A percentile compares a stretch with the other conserved stretches of the same genome.
These are phyloP conservation scores for Vitis hybrid DNA, from an alignment of 177 flowering plant genomes.

Conservation along the genomic window DNA sequence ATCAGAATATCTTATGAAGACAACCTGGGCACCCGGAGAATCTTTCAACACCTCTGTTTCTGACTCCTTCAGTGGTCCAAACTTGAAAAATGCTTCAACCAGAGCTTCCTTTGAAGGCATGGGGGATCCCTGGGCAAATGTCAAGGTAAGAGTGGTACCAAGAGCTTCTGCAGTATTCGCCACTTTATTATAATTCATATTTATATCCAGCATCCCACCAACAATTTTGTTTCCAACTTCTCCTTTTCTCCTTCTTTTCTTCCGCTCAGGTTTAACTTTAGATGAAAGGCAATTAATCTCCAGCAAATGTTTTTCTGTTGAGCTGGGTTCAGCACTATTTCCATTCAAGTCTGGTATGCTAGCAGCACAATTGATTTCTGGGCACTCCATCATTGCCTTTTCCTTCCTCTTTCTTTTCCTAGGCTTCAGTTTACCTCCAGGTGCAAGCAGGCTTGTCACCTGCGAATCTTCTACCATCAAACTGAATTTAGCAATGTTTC, in stretches of 20 bases:
- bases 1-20: slow-evolving; percentile 42
- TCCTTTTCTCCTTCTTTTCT: slow-evolving; percentile 30
- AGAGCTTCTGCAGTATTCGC: slow-evolving; percentile 14
- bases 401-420: slow-evolving; percentile 34
- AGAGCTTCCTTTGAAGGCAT: slow-evolving; percentile 54
- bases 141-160: slow-evolving; percentile 44
- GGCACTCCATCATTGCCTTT: slow-evolving; percentile 9
- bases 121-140: slow-evolving; percentile 42
- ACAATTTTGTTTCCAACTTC: slow-evolving; percentile 1
- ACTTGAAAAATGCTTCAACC: slow-evolving; percentile 34
- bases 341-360: slow-evolving; percentile 41
- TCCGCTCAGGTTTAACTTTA: slow-evolving; percentile 16
- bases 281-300: slow-evolving; percentile 8
- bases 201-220: not conserved
- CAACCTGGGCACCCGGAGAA: slow-evolving; percentile 40
- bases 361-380: slow-evolving; percentile 1
- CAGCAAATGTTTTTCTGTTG: slow-evolving; percentile 12
- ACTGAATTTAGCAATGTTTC: not conserved
- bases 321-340: slow-evolving; percentile 15
- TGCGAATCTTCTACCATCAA: not conserved
- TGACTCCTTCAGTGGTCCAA: slow-evolving; percentile 53
- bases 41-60: slow-evolving; percentile 42
- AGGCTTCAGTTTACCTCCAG: slow-evolving; percentile 14
- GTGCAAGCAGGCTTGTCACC: not conserved
- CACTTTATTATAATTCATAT: slow-evolving; percentile 5